Evolutionary conservation across 305 asterid species (phyloP).

Genomic region (Rubia tinctorum): DNA sequence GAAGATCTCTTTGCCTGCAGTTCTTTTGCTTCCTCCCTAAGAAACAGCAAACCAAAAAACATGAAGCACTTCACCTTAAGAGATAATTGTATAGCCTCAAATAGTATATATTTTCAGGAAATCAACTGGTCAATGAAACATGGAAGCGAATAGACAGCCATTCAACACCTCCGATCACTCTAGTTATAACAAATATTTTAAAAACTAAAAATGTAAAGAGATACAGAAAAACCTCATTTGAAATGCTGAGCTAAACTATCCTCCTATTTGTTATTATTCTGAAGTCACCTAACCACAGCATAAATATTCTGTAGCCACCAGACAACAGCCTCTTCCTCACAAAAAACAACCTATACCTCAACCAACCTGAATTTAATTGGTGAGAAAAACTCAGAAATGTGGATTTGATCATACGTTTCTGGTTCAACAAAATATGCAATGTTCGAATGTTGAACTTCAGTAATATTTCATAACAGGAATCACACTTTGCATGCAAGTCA

Average conservation of each 20-base stretch:
- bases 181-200: not conserved
- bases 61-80: not conserved
- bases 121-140: not conserved
- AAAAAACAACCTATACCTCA: not conserved
- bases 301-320: not conserved
- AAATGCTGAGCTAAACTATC: not conserved
- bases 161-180: not conserved
- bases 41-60: slow-evolving; percentile 10
- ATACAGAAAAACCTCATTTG: not conserved
- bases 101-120: not conserved
- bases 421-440: not conserved
- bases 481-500: not conserved
- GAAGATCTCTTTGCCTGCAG: slow-evolving; percentile 35
- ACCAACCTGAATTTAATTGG: not conserved
- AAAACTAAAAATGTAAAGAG: not conserved
- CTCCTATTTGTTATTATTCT: not conserved
- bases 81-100: not conserved
- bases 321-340: not conserved
- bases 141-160: not conserved
- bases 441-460: not conserved
- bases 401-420: not conserved
- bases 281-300: not conserved
- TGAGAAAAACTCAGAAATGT: not conserved
- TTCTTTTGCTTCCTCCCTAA: slow-evolving; percentile 80
- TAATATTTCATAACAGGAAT: not conserved